Evolutionary conservation across 192 early-diverging fungal genomes (phyloP), one percentile per base, ranked within the genome.

Genomic region (Backusella australiensis): DNA sequence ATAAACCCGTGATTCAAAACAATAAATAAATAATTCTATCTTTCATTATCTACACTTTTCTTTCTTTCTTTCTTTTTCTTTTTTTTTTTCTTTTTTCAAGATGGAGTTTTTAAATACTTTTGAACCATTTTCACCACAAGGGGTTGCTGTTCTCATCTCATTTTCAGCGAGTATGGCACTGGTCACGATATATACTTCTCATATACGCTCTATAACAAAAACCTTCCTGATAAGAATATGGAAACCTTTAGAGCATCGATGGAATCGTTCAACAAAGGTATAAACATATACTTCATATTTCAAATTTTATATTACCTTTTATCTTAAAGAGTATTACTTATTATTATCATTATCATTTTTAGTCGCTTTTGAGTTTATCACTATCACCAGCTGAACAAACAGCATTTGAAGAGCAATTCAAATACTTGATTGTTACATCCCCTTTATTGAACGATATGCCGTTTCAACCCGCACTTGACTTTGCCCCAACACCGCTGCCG

Each of bases 351-450:
- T 6, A n/a, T 66, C 32, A 34, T 29, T 53, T 73, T 11, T 74
- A 87, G 88, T 78, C 79, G 38, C 72, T 82, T 2, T 78, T 86
- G n/a, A 78, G 53, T 59, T 59, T 82, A 12, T 83, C 88, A 19
- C 69, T 88, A 8, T 78, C 88, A 1, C 74, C 81, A 53, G 49
- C 72, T 14, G 87, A 90, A 72, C 85, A 90, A 76, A 78, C 80
- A 53, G 78, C 77, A 26, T 90, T 88, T 69, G 89, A 90, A 73
- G 89, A 90, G 67, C 84, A 86, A 0, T 90, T 90, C 71, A 88
- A 87, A 71, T 90, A 90, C 67, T 72, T 88, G 21, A 85, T 90
- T 26, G 86, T 83, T 21, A 87, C 89, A 14, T 89, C 88, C 4
- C 83, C 85, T 19, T 81, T 87, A 69, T 70, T 89, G 6, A 89